Evolutionary conservation across 495 filamentous ascomycete species (phyloP), one percentile per base, ranked within the genome.

Genomic region (Bathelium albidoporum): DNA sequence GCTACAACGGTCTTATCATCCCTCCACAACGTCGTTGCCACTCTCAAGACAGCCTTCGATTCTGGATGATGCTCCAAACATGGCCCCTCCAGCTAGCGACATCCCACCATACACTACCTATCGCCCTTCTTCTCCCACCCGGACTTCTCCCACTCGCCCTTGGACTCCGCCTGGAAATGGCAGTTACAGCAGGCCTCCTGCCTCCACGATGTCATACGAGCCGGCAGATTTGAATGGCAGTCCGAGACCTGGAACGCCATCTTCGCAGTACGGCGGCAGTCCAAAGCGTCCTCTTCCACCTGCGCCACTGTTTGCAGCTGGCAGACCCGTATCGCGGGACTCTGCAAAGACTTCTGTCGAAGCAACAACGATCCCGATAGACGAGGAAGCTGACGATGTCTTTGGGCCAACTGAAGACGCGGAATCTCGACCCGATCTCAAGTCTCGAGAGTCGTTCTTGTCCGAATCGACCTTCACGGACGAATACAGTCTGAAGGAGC

Each of bases 251-350:
- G 94, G 94, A 1, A 96, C 93, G 1, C 89, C 94, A 10, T 88
- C 90, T 2, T 90, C 89, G 41, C 81, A 83, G 68, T 97, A 96
- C 70, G 88, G 90, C 39, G 88, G 90, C 11, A 91, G 89, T 66
- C 89, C 90, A 9, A 82, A 89, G 58, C 80, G 89, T 64, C 92
- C 92, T n/a, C 75, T 97, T n/a, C 94, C 92, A 16, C 89, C 90
- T 1, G 90, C 91, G 32, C 94, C 93, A 4, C 76, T 93, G n/a
- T 97, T 95, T 68, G 80, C 85, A 2, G 77, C 73, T 26, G 73
- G 74, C 2, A 59, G 74, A n/a, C 75, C 75, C 41, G 62, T 71
- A 4, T 74, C 22, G 72, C 81, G 28, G 69, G 78, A 85, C 60
- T 71, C 79, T 26, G 76, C 74, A 61, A 78, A 78, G 55, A 79